Evolutionary conservation across 345 rosid genomes (phyloP), one percentile per base, ranked within the genome.

Genomic region (Sonneratia caseolaris): DNA sequence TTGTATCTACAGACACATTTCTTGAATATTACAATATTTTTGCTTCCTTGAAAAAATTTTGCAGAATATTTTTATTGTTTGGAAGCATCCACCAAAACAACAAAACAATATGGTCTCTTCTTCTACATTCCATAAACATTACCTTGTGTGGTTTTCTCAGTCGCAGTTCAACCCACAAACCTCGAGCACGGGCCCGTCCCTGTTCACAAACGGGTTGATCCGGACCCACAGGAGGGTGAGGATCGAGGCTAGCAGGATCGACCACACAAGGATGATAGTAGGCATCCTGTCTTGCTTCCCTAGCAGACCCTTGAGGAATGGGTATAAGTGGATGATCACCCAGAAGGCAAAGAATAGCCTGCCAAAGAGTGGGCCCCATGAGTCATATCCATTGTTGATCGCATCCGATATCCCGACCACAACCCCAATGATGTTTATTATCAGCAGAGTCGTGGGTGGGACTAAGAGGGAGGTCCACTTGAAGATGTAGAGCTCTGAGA

Each of bases 251-350:
- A 94, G 87, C 38, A 94, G 88, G 75, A 94, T 94, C 5, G 98
- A 94, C 98, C 98, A 94, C 37, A 94, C 98, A 72, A 92, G 43
- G 27, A 94, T 85, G 73, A 94, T 94, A 56, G 98, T 94, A 0
- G 98, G 98, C 95, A 89, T 92, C 27, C 97, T 76, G 65, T 94
- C 98, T 85, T 94, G 98, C 70, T 87, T 92, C 77, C 97, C 98
- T 0, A 94, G 97, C 73, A 92, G 81, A 55, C 98, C 98, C 82
- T 94, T 94, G 80, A 94, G 97, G 97, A 94, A 94, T 2, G 98
- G 98, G 79, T 94, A 94, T 36, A 94, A 89, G 71, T 94, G 98
- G 70, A 94, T 37, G 66, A 94, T 90, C 74, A 94, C 98, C 98
- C 98, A 94, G 61, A 91, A 79, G 48, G 98, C 88, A 9, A 94